A percentile compares a stretch with the other conserved stretches of the same genome.
Evolutionary conservation across 176 grass and related monocot species (phyloP).

Genomic region (Triticum monococcum): DNA sequence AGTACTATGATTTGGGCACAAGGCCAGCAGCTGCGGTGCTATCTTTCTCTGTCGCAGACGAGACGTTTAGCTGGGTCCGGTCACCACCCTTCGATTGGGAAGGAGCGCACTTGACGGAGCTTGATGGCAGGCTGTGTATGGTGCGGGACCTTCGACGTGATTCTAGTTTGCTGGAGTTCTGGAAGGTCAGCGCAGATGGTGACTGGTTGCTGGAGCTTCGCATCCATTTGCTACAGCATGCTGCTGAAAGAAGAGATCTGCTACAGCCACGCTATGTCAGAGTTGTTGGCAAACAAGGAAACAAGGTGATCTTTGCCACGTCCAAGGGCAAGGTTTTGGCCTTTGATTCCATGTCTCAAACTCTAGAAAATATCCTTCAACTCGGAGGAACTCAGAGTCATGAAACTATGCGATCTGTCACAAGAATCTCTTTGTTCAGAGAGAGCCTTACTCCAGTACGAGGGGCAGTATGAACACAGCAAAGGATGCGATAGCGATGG

Average conservation of each 20-base stretch:
- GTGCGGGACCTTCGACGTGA: background rate
- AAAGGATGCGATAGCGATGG: background rate
- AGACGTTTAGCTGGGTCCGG: background rate
- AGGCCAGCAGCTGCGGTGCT: background rate
- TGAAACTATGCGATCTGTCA: background rate
- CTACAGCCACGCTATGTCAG: background rate
- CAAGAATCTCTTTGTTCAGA: background rate
- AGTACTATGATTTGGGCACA: too few relatives aligned
- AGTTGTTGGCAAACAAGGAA: background rate
- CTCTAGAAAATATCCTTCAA: background rate
- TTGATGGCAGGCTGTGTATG: background rate
- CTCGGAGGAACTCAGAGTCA: background rate
- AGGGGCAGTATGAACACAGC: background rate
- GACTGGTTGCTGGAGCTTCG: background rate
- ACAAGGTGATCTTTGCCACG: constrained; percentile 13
- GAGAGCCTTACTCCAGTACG: constrained; percentile 18
- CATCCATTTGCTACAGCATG: background rate
- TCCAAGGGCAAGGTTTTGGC: background rate
- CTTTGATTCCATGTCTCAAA: background rate
- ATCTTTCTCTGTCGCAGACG: constrained; percentile 4
- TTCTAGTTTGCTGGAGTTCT: background rate
- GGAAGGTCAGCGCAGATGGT: background rate
- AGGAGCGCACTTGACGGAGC: background rate
- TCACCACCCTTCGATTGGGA: background rate
- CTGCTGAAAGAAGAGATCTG: too few relatives aligned